Percentiles rank a stretch among this genome's conserved stretches.
Conservation (phyloP, 176 grass and related monocot species). For the Musa troglodytarum region DNA sequence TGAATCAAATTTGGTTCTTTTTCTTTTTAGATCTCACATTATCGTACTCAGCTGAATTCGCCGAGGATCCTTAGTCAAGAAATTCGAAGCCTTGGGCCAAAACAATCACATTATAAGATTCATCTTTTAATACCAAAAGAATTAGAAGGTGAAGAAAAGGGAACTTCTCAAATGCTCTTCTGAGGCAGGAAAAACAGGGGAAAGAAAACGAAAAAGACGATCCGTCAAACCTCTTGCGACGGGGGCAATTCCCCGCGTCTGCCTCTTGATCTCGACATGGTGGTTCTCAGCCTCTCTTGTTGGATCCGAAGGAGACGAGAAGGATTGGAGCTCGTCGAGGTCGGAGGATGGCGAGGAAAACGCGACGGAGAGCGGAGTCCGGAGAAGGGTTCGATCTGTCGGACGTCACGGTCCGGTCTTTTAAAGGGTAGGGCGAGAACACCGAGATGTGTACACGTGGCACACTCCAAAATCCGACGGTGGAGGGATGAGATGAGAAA, state of each 20-base stretch:
- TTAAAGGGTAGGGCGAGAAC: too few species aligned
- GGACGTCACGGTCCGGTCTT: too few species aligned
- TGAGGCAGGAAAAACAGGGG: neutral
- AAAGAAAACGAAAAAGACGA: conserved; percentile 10
- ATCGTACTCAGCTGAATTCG: too few species aligned
- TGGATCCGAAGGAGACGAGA: conserved; percentile 7
- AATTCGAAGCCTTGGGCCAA: neutral
- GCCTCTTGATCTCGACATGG: conserved; percentile 62
- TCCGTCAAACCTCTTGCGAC: conserved; percentile 48
- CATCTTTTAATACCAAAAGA: neutral
- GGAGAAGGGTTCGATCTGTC: neutral
- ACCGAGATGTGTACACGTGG: too few species aligned
- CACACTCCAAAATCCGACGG: too few species aligned
- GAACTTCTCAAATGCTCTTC: too few species aligned
- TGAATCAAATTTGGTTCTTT: too few species aligned
- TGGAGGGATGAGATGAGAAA: too few species aligned
- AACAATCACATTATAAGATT: too few species aligned
- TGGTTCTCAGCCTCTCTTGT: conserved; percentile 7
- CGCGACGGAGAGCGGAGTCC: neutral
- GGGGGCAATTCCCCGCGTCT: conserved; percentile 57
- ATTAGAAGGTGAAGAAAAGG: neutral
- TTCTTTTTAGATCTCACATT: too few species aligned
- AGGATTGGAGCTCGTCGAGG: neutral
- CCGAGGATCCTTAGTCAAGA: too few species aligned
- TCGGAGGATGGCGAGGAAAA: neutral